Conservation (phyloP, 2,329 filamentous ascomycete species). For the Trichophyton equinum region DNA sequence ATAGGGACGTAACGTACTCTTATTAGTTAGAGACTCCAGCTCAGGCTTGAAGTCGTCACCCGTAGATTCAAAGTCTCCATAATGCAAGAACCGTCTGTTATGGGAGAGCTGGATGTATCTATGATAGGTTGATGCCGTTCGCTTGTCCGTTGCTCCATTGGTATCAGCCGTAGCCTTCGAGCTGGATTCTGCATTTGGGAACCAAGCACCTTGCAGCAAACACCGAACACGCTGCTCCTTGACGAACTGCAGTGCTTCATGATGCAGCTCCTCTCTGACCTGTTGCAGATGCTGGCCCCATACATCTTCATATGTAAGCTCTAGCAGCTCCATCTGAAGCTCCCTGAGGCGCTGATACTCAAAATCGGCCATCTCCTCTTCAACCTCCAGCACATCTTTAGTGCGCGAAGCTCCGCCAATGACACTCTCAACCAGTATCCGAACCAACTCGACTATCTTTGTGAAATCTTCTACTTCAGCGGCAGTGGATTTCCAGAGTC, state of each 20-base stretch:
- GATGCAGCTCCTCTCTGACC: constrained; percentile 79
- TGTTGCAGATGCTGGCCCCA: constrained; percentile 85
- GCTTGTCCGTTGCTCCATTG: constrained; percentile 28
- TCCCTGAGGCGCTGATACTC: constrained; percentile 67
- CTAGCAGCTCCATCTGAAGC: constrained; percentile 85
- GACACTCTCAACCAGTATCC: constrained; percentile 80
- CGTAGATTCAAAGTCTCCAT: constrained; percentile 65
- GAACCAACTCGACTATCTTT: constrained; percentile 81
- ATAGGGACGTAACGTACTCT: constrained; percentile 43
- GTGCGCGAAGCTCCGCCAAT: constrained; percentile 70
- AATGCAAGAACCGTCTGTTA: constrained; percentile 81
- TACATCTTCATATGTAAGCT: constrained; percentile 82
- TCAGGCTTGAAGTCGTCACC: constrained; percentile 49
- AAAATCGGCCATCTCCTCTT: constrained; percentile 77
- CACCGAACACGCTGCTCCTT: constrained; percentile 93
- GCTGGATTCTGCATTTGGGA: constrained; percentile 41
- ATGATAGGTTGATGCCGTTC: constrained; percentile 47
- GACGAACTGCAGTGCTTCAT: constrained; percentile 88
- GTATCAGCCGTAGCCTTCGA: constrained; percentile 33
- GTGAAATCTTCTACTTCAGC: constrained; percentile 79
- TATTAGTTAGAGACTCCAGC: constrained; percentile 62
- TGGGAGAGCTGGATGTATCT: constrained; percentile 81
- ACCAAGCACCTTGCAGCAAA: constrained; percentile 82
- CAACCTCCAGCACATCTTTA: constrained; percentile 73
- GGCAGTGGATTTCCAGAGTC: constrained; percentile 82